These are phyloP conservation scores for Obba rivulosa DNA, from an alignment of 768 basidiomycete species.

Conservation along the genomic window DNA sequence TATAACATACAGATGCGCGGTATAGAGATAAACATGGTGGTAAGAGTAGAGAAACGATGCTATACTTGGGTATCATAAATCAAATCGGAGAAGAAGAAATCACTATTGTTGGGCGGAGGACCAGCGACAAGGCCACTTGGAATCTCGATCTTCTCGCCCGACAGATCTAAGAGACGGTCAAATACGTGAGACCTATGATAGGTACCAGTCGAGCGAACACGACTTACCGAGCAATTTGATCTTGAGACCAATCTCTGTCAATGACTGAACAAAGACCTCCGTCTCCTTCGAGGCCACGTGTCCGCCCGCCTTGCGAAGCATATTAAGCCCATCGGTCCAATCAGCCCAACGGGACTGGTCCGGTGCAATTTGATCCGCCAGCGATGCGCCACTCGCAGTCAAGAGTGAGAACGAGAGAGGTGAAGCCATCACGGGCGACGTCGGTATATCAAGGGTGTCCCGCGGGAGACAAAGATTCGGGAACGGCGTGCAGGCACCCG, in stretches of 20 bases:
- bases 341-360: conserved; percentile 80
- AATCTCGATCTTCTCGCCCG: conserved; percentile 86
- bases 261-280: conserved; percentile 75
- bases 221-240: conserved; percentile 79
- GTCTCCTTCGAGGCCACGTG: conserved; percentile 85
- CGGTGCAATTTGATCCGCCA: conserved; percentile 76
- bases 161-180: conserved; percentile 53
- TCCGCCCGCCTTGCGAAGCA: conserved; percentile 76
- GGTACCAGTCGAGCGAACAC: neutral
- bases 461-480: conserved; percentile 38
- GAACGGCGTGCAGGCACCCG: conserved; percentile 65
- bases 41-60: neutral
- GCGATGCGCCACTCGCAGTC: conserved; percentile 60
- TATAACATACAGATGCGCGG: too few relatives aligned
- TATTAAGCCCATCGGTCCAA: conserved; percentile 91
- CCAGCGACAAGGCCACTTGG: conserved; percentile 76
- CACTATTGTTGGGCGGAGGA: conserved; percentile 70
- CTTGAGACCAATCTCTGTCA: conserved; percentile 90
- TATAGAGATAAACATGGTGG: neutral
- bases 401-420: conserved; percentile 76
- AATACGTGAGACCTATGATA: neutral
- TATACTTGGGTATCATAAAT: conserved; percentile 15
- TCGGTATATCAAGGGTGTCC: conserved; percentile 38
- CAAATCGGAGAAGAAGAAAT: conserved; percentile 82
- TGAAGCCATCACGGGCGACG: conserved; percentile 49